Percentiles rank a stretch among this genome's conserved stretches.
These are phyloP conservation scores for Nothophoma quercina DNA, from an alignment of 2,329 filamentous ascomycete genomes.

Conservation along the genomic window DNA sequence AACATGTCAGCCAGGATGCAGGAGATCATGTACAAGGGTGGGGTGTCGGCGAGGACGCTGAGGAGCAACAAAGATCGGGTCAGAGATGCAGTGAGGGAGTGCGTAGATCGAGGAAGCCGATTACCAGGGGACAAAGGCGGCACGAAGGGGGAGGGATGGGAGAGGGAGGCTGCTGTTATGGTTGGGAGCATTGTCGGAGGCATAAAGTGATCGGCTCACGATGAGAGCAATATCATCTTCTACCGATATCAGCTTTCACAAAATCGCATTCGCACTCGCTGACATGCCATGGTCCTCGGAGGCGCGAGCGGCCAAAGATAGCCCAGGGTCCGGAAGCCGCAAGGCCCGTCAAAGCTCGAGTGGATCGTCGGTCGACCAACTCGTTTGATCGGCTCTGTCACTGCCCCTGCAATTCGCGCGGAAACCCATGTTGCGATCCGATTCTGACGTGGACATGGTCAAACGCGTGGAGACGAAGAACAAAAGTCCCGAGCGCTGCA, in stretches of 20 bases:
- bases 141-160: constrained; percentile 68
- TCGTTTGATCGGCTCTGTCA: constrained; percentile 8
- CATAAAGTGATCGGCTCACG: constrained; percentile 32
- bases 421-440: background rate
- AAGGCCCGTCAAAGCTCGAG: background rate
- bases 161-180: constrained; percentile 94
- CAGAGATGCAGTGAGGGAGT: constrained; percentile 79
- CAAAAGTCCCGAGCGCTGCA: background rate
- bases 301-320: background rate
- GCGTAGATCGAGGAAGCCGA: constrained; percentile 79
- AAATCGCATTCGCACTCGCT: background rate
- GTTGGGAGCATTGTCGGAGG: constrained; percentile 78
- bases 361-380: background rate
- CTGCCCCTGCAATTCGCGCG: constrained; percentile 8
- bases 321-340: constrained; percentile 3
- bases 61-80: constrained; percentile 77
- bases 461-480: constrained; percentile 3
- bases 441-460: constrained; percentile 2
- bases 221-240: background rate
- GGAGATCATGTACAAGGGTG: constrained; percentile 83
- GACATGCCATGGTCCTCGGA: background rate
- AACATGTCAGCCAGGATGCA: constrained; percentile 78
- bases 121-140: constrained; percentile 65
- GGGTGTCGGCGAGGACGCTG: constrained; percentile 82
- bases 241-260: background rate